These are phyloP conservation scores for Plasmopara halstedii DNA, from an alignment of 352 stramenopile genomes.

Conservation along the genomic window DNA sequence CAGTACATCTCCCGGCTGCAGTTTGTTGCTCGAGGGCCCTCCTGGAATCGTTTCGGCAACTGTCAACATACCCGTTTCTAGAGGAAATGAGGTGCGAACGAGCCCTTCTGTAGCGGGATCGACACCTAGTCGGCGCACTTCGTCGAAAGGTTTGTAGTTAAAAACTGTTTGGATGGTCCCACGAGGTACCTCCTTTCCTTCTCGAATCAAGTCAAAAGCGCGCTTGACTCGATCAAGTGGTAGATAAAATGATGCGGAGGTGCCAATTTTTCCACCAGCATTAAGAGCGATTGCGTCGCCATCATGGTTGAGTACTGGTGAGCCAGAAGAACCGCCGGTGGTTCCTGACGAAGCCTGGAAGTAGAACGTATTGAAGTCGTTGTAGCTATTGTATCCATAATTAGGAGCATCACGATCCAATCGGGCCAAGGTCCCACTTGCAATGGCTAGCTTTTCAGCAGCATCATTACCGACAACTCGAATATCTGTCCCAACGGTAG, in stretches of 20 bases:
- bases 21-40: slow-evolving; percentile 63
- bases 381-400: slow-evolving; percentile 89
- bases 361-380: slow-evolving; percentile 94
- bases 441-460: slow-evolving; percentile 89
- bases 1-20: slow-evolving; percentile 88
- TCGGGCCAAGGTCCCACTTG: slow-evolving; percentile 85
- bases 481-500: slow-evolving; percentile 88
- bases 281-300: slow-evolving; percentile 89
- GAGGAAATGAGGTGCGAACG: slow-evolving; percentile 69
- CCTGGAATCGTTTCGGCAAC: slow-evolving; percentile 81
- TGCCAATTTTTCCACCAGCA: slow-evolving; percentile 83
- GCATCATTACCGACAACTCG: slow-evolving; percentile 90
- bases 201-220: slow-evolving; percentile 75
- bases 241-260: slow-evolving; percentile 87
- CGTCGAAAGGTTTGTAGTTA: slow-evolving; percentile 88
- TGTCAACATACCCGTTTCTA: slow-evolving; percentile 88
- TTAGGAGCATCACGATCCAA: slow-evolving; percentile 86
- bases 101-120: slow-evolving; percentile 61
- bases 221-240: slow-evolving; percentile 84
- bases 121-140: slow-evolving; percentile 82
- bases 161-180: slow-evolving; percentile 88
- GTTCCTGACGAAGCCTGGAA: slow-evolving; percentile 77
- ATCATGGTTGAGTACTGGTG: slow-evolving; percentile 81
- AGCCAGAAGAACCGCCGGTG: slow-evolving; percentile 81
- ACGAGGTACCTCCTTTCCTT: slow-evolving; percentile 58